Evolutionary conservation across 257 asterid genomes (phyloP).

Genomic region (Primulina tabacum): DNA sequence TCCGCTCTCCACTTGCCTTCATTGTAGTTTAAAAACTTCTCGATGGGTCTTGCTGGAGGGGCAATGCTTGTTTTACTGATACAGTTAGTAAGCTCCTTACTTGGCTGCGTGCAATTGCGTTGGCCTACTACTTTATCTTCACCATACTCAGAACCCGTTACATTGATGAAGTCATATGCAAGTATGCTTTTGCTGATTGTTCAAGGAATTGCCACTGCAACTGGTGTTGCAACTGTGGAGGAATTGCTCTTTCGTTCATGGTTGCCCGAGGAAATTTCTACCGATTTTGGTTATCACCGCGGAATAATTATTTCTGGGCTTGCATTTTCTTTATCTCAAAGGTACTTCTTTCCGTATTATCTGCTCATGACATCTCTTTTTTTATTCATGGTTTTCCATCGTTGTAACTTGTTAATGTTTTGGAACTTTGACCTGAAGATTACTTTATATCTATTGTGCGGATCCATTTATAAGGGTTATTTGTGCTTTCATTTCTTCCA

Average conservation of each 20-base stretch:
- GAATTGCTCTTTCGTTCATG: conserved; percentile 88
- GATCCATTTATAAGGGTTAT: conserved; percentile 7
- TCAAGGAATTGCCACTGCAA: conserved; percentile 63
- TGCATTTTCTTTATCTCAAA: conserved; percentile 66
- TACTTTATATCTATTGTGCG: neutral
- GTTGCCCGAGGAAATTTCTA: conserved; percentile 89
- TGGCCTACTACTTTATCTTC: conserved; percentile 52
- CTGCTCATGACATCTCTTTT: conserved; percentile 10
- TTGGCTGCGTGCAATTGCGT: conserved; percentile 64
- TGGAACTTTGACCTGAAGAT: conserved; percentile 3
- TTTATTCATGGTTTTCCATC: neutral
- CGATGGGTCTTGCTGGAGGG: conserved; percentile 79
- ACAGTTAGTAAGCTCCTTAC: conserved; percentile 49
- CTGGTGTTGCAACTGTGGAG: conserved; percentile 68
- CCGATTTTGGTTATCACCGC: conserved; percentile 70
- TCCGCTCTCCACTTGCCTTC: conserved; percentile 22
- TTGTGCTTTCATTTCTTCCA: neutral
- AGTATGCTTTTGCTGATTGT: conserved; percentile 40
- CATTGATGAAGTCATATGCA: conserved; percentile 52
- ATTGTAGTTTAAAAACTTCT: conserved; percentile 60
- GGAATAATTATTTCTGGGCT: conserved; percentile 81
- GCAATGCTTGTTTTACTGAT: conserved; percentile 57
- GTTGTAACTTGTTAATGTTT: neutral
- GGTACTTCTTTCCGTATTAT: conserved; percentile 41
- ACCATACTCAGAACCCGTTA: conserved; percentile 44